Evolutionary conservation across 2,329 filamentous ascomycete genomes (phyloP).

Genomic region (Fusarium algeriense): DNA sequence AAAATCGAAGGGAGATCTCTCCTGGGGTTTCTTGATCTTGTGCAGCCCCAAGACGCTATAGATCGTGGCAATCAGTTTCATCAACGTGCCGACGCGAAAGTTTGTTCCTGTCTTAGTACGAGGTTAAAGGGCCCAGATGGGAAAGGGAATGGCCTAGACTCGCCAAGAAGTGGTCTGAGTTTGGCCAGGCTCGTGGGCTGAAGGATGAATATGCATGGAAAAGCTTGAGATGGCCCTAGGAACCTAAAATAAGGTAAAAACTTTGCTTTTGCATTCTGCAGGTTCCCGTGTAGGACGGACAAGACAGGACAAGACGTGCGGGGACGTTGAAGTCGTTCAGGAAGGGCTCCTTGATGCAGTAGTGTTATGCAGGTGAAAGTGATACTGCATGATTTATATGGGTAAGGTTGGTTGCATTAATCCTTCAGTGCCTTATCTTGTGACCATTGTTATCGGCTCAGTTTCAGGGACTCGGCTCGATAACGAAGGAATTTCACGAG

Average conservation of each 20-base stretch:
- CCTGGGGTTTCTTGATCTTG: neutral
- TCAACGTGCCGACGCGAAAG: constrained; percentile 28
- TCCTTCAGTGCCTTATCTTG: constrained; percentile 4
- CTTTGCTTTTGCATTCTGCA: constrained; percentile 32
- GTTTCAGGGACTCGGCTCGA: constrained; percentile 9
- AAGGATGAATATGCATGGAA: constrained; percentile 23
- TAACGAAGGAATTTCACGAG: neutral
- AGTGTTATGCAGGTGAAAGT: constrained; percentile 30
- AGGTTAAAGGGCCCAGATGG: constrained; percentile 8
- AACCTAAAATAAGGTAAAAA: constrained; percentile 4
- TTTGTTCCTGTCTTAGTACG: constrained; percentile 29
- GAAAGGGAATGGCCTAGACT: constrained; percentile 32
- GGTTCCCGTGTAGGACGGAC: constrained; percentile 28
- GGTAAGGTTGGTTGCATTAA: constrained; percentile 16
- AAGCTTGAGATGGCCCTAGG: constrained; percentile 21
- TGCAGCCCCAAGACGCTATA: constrained; percentile 8
- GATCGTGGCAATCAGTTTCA: constrained; percentile 31
- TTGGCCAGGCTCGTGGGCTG: constrained; percentile 25
- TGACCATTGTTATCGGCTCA: constrained; percentile 1
- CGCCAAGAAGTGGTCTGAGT: constrained; percentile 19
- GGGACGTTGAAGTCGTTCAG: constrained; percentile 25
- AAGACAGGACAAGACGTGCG: neutral
- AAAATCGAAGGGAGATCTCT: neutral
- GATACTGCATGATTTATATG: constrained; percentile 36
- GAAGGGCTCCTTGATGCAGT: constrained; percentile 11